Evolutionary conservation across 192 early-diverging fungal species (phyloP), one percentile per base, ranked within the genome.

Genomic region (Jimgerdemannia lactiflua): DNA sequence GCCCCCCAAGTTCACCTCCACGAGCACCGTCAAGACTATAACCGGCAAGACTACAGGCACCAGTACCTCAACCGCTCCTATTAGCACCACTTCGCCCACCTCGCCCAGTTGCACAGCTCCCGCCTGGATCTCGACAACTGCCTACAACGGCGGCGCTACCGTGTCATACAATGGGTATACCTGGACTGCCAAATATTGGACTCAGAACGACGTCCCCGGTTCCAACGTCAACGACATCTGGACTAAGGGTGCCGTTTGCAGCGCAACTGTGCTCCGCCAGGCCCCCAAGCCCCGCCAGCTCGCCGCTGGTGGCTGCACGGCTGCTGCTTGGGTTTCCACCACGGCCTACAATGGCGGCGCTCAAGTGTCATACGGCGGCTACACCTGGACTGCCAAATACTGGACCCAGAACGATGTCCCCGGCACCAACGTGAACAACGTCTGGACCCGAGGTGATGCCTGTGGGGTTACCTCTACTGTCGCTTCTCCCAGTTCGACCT

Each of bases 341-440:
- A 54, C 65, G 6, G 70, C 54, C 39, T 88, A 88, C 76, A 70
- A 20, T 44, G 72, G 74, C 42, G 84, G 80, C 3, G 69, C 75
- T 43, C 69, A 72, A 3, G 86, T 87, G n/a, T 82, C 82, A 9
- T 82, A 83, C 73, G 79, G 85, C 70, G 84, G 86, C 54, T 82
- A 78, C 11, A 80, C 82, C 42, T 87, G 83, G 80, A 74, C 69
- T 39, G 77, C 84, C 54, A 79, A 80, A 68, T 87, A 84, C 82
- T 83, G 78, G 75, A 64, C 69, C 29, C 75, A 79, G 73, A 75
- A 44, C 65, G 77, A 78, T 65, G 65, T 79, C 39, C 68, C 79
- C 19, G 71, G 78, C 64, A 69, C 75, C 59, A 77, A 70, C 69
- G n/a, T n/a, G 43, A 74, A 71, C 72, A 74, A 54, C 73, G 83